Evolutionary conservation across 495 filamentous ascomycete species (phyloP), one percentile per base, ranked within the genome.

Genomic region (Friedmanniomyces simplex): DNA sequence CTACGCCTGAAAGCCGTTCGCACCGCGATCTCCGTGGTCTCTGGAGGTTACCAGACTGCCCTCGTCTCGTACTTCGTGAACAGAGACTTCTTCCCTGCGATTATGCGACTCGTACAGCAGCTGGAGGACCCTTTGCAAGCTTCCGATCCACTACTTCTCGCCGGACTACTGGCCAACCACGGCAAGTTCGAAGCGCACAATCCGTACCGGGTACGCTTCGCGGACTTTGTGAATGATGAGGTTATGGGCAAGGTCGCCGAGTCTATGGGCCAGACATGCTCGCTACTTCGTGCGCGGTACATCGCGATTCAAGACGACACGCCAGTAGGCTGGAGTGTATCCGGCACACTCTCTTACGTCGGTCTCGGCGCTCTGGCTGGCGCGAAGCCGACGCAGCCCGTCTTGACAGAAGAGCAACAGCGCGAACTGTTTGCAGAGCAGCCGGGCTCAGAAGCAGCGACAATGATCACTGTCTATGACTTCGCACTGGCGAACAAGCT

Each of bases 101-200:
- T 97, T 48, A 94, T 96, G 83, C 96, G 94, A 90, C 88, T 88
- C 67, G 83, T 95, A 54, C 88, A 95, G 73, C 89, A 95, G 55
- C 78, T 82, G 12, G 85, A 90, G 36, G 77, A 75, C 50, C 71
- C 77, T 2, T 69, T 76, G 1, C 74, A 81, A 60, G 80, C 79
- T 47, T 76, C 88, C 25, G 80, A 87, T 54, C 86, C 91, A 0
- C 91, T 96, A 57, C 79, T 85, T 28, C 77, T 96, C 39, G 73
- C 96, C 5, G 94, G 91, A 8, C 73, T 96, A n/a, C 73, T 98
- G 54, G 89, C 87, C 62, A 98, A 98, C 71, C 97, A 96, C 78
- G 96, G 96, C 78, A 98, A 96, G 71, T 98, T 97, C 64, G 93
- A 98, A 72, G 89, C 94, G 56, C 93, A 95, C 71, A 98, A 98